These are phyloP conservation scores for Boechera retrofracta DNA, from an alignment of 345 rosid genomes.

Conservation along the genomic window DNA sequence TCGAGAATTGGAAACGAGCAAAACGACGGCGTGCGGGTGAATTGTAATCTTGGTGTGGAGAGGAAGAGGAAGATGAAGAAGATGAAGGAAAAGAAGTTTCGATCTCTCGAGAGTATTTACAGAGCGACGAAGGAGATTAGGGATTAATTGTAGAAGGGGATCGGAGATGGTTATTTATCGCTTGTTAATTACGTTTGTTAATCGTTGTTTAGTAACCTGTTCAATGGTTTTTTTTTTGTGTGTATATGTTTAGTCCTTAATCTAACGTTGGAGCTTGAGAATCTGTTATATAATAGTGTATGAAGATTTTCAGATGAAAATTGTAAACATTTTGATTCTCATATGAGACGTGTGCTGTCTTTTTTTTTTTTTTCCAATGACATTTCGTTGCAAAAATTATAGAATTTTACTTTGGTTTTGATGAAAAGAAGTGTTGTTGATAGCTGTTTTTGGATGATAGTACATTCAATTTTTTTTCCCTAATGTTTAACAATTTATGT, in stretches of 20 bases:
- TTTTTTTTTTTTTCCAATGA: background rate
- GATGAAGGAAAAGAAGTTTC: constrained; percentile 44
- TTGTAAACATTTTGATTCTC: constrained; percentile 4
- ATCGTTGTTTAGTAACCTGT: constrained; percentile 9
- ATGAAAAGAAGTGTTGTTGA: constrained; percentile 12
- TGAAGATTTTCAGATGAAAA: constrained; percentile 18
- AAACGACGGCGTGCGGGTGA: constrained; percentile 34
- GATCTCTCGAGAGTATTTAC: constrained; percentile 47
- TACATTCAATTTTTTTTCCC: background rate
- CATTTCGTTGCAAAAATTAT: background rate
- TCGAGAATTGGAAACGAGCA: constrained; percentile 23
- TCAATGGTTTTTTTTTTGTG: constrained; percentile 4
- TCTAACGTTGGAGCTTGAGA: constrained; percentile 27
- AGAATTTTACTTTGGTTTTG: constrained; percentile 7
- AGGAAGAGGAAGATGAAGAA: constrained; percentile 29
- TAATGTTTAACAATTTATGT: background rate
- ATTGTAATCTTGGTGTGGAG: constrained; percentile 10
- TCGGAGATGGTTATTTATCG: background rate
- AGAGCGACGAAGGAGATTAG: constrained; percentile 37
- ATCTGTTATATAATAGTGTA: constrained; percentile 15
- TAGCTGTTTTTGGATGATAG: constrained; percentile 4
- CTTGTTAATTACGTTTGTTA: constrained; percentile 28
- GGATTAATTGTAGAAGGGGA: constrained; percentile 4
- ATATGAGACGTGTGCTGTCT: background rate
- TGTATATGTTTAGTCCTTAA: constrained; percentile 9